These are phyloP conservation scores for Blastocystis sp. DNA, from an alignment of 352 stramenopile species.

Conservation along the genomic window DNA sequence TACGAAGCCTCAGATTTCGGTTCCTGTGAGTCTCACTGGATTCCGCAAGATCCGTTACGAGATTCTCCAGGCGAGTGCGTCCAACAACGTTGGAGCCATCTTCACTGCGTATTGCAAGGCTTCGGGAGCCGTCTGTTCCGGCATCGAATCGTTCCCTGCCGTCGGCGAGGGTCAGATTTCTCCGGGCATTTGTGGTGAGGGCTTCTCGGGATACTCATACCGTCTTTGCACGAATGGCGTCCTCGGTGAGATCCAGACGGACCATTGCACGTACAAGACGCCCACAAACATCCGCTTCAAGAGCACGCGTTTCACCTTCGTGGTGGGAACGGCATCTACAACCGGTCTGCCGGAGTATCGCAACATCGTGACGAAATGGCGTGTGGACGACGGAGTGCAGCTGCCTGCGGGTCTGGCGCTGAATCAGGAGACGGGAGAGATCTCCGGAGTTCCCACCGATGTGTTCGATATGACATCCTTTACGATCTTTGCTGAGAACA, in stretches of 20 bases:
- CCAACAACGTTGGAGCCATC: not conserved
- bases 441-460: not conserved
- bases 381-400: not conserved
- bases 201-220: conserved; percentile 7
- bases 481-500: conserved; percentile 9
- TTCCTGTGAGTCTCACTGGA: not conserved
- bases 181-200: not conserved
- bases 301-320: too few relatives aligned
- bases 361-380: not conserved
- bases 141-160: not conserved
- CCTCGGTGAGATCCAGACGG: not conserved
- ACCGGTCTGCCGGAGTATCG: too few relatives aligned
- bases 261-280: not conserved
- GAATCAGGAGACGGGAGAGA: not conserved
- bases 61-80: not conserved
- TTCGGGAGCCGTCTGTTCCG: not conserved
- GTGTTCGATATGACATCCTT: not conserved
- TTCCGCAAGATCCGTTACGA: not conserved
- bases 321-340: too few relatives aligned
- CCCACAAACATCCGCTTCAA: not conserved
- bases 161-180: not conserved
- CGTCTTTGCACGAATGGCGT: not conserved
- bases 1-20: not conserved
- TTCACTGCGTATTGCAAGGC: conserved; percentile 4
- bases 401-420: not conserved